Evolutionary conservation across 352 stramenopile species (phyloP).

Genomic region (Globisporangium rhizosaccharum): DNA sequence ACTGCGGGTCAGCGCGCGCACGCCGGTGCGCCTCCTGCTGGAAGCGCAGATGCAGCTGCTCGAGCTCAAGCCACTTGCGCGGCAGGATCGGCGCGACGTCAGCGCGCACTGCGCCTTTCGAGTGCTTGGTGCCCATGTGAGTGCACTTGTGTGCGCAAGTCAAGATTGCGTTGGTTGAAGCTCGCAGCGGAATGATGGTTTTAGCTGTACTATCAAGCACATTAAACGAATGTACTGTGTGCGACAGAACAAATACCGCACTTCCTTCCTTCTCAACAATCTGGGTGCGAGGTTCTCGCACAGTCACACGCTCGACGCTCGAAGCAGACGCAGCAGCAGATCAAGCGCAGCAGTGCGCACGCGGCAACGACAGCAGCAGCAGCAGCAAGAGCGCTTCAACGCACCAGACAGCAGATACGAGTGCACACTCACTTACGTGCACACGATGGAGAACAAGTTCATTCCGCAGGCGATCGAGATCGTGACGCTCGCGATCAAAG

Average conservation of each 20-base stretch:
- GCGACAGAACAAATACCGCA: constrained; percentile 4
- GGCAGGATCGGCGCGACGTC: constrained; percentile 42
- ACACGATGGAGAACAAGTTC: constrained; percentile 87
- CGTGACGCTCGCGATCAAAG: constrained; percentile 81
- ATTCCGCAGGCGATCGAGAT: constrained; percentile 89
- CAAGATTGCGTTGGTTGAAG: constrained; percentile 15
- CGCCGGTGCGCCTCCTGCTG: constrained; percentile 49
- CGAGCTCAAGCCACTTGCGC: constrained; percentile 42
- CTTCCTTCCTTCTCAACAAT: background rate
- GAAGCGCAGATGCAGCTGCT: constrained; percentile 53
- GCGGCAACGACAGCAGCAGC: background rate
- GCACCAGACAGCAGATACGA: background rate
- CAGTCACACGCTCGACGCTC: background rate
- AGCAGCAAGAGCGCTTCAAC: background rate
- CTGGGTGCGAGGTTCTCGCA: constrained; percentile 1
- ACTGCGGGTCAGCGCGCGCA: constrained; percentile 17
- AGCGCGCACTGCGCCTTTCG: constrained; percentile 30
- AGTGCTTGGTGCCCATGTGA: constrained; percentile 52
- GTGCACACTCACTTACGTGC: background rate
- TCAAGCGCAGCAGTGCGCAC: background rate
- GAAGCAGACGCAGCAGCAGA: background rate
- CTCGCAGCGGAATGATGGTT: constrained; percentile 2
- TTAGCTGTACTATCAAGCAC: background rate
- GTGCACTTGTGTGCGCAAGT: background rate
- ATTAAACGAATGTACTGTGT: background rate